Conservation (phyloP, 1,284 basidiomycete species). For the Ceratorhiza oryzae-sativae region DNA sequence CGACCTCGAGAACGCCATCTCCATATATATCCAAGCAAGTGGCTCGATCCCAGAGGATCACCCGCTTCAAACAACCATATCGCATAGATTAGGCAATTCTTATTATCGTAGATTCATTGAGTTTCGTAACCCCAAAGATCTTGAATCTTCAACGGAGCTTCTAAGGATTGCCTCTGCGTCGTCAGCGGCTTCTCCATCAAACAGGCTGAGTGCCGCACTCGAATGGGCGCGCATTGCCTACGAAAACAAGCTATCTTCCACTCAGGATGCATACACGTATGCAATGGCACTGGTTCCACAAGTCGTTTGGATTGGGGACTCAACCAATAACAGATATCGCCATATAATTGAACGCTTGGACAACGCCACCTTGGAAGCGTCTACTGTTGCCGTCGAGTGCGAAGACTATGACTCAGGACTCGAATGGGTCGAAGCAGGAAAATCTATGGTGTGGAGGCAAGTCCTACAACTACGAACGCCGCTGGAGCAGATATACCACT, state of each 20-base stretch:
- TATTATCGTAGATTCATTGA: background rate
- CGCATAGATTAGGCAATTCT: background rate
- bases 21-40: background rate
- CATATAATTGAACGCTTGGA: background rate
- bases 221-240: too few species aligned
- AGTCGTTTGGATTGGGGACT: background rate
- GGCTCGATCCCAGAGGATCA: background rate
- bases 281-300: background rate
- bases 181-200: too few species aligned
- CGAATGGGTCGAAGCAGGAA: background rate
- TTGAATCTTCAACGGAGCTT: too few species aligned
- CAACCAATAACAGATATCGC: background rate
- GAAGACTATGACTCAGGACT: background rate
- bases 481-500: background rate
- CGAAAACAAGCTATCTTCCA: too few species aligned
- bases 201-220: too few species aligned
- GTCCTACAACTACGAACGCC: background rate
- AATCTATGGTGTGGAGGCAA: background rate
- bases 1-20: background rate
- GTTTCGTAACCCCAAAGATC: too few species aligned
- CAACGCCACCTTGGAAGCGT: background rate
- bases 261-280: too few species aligned
- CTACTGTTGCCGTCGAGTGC: background rate
- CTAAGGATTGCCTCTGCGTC: too few species aligned
- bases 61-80: background rate